Evolutionary conservation across 352 stramenopile genomes (phyloP).

Genomic region (Phytopythium oedochilum): DNA sequence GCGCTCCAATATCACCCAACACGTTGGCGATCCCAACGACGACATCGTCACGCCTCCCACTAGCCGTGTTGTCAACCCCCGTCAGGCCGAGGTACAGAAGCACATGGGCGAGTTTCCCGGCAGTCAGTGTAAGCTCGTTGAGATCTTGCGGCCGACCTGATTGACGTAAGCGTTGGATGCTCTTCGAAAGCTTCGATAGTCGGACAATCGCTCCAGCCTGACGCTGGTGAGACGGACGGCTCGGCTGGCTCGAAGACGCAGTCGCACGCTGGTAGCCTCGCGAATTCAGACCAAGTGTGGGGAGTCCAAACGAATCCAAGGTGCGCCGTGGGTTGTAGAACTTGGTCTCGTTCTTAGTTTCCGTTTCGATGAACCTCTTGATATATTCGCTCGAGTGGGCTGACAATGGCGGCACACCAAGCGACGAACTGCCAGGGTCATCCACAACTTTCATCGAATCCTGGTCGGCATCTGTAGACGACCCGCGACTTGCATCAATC

Average conservation of each 20-base stretch:
- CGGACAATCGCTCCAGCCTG: conserved; percentile 14
- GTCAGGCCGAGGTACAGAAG: conserved; percentile 49
- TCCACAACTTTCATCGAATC: not conserved
- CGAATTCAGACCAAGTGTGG: not conserved
- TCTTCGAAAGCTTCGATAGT: conserved; percentile 20
- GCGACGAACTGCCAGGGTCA: not conserved
- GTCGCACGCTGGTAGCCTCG: not conserved
- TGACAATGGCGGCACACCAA: not conserved
- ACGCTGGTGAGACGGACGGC: not conserved
- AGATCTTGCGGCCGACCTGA: conserved; percentile 5
- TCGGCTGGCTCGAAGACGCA: not conserved
- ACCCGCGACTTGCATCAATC: conserved; percentile 31
- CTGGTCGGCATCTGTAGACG: conserved; percentile 8
- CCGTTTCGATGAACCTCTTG: conserved; percentile 52
- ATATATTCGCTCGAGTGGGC: conserved; percentile 25
- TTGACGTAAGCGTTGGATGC: conserved; percentile 22
- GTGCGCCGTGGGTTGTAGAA: conserved; percentile 41
- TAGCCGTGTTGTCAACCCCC: conserved; percentile 8
- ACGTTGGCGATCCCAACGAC: conserved; percentile 40
- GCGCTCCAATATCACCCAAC: conserved; percentile 60
- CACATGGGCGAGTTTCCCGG: conserved; percentile 39
- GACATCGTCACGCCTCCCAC: conserved; percentile 7
- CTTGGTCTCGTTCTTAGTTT: conserved; percentile 32
- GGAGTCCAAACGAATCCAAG: not conserved
- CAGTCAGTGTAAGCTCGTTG: conserved; percentile 12